Evolutionary conservation across 73 alveolate genomes (phyloP), one percentile per base, ranked within the genome.

Genomic region (Paramecium primaurelia): DNA sequence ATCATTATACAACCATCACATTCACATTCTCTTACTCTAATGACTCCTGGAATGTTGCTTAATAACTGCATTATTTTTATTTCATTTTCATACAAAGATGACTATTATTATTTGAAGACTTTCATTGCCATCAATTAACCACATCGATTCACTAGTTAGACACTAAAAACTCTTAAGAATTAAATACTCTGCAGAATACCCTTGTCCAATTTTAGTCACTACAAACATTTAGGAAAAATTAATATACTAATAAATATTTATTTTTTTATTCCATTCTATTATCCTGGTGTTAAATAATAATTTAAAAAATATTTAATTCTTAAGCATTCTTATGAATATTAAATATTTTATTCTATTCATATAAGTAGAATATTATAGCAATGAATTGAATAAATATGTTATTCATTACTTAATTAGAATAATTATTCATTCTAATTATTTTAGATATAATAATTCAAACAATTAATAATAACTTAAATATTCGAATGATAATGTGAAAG

Each of bases 61-160:
- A 80, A 47, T 47, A 80, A 49, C 30, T 47, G 40, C 91, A 80
- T 80, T 12, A 80, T 80, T 25, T 28, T 80, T 45, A 32, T 80
- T 47, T 80, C 91, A 47, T 80, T 80, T 36, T 80, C 91, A 80
- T 45, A 80, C 38, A 80, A 44, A 22, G 71, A 25, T 49, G 11
- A 28, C 49, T 80, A 47, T 80, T 80, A 8, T 45, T 40, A 28
- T 44, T 80, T 80, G 34, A 80, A 80, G 18, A 80, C 91, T 14
- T 80, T 80, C 75, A 80, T 25, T 7, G 91, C 91, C 77, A 80
- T 49, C 47, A 80, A 32, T 36, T 80, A 25, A 0, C 91, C 91
- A 11, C 51, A 44, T 16, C 77, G 47, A 32, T 47, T 45, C 32
- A 80, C 91, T 4, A 80, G 32, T 80, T 80, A 49, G 2, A 80